Conservation (phyloP, 495 filamentous ascomycete species). For the Penicillium tannophilum region DNA sequence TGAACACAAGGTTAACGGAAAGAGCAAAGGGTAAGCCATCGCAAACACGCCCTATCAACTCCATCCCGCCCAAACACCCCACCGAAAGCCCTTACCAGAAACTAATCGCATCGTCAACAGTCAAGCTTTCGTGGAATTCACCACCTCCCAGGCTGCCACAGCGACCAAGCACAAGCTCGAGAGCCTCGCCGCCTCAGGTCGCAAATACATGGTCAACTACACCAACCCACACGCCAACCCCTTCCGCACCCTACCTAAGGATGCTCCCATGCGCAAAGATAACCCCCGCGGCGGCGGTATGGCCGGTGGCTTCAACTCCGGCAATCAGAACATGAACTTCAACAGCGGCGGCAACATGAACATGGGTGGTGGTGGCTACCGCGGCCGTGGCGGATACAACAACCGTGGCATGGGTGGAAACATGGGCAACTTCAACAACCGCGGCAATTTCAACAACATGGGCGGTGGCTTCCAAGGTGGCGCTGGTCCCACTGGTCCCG, state of each 20-base stretch:
- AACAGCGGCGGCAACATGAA: slow-evolving; percentile 29
- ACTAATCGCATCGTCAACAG: slow-evolving; percentile 43
- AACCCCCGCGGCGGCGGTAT: slow-evolving; percentile 47
- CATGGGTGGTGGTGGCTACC: slow-evolving; percentile 40
- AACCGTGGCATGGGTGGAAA: slow-evolving; percentile 23
- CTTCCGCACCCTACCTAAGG: slow-evolving; percentile 90
- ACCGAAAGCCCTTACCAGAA: background rate
- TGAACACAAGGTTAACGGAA: slow-evolving; percentile 98
- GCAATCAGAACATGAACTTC: slow-evolving; percentile 31
- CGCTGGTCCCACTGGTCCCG: slow-evolving; percentile 37
- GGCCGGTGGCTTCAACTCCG: slow-evolving; percentile 19
- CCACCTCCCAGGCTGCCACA: slow-evolving; percentile 79
- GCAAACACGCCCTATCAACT: background rate
- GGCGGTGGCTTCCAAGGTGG: slow-evolving; percentile 49
- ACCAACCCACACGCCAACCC: slow-evolving; percentile 78
- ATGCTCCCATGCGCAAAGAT: slow-evolving; percentile 75
- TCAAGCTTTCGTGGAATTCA: slow-evolving; percentile 89
- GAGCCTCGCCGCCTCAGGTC: slow-evolving; percentile 54
- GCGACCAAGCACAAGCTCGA: slow-evolving; percentile 85
- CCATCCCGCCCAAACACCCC: background rate
- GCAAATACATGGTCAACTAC: slow-evolving; percentile 74
- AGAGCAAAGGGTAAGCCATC: slow-evolving; percentile 84
- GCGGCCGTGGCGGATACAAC: slow-evolving; percentile 50
- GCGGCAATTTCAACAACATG: slow-evolving; percentile 39
- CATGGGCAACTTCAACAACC: slow-evolving; percentile 25